Evolutionary conservation across 2,329 filamentous ascomycete species (phyloP).

Genomic region (Trichoderma breve): DNA sequence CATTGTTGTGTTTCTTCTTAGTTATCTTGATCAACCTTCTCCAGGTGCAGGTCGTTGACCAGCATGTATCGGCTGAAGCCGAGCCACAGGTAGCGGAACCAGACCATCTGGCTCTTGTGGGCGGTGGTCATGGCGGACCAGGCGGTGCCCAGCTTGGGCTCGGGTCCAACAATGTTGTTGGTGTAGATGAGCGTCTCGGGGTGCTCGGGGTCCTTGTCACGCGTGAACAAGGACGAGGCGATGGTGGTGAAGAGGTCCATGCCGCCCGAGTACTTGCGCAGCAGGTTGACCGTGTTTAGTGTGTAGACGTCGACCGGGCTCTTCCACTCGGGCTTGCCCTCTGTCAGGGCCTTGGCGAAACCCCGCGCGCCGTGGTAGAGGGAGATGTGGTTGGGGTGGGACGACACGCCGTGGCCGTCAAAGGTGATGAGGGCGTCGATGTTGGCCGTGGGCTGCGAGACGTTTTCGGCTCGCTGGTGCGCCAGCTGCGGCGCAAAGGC

Average conservation of each 20-base stretch:
- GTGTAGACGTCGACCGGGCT: constrained; percentile 84
- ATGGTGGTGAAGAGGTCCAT: constrained; percentile 75
- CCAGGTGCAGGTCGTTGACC: constrained; percentile 76
- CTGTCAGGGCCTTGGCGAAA: constrained; percentile 68
- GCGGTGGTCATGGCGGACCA: constrained; percentile 85
- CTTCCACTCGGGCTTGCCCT: constrained; percentile 60
- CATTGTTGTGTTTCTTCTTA: not conserved
- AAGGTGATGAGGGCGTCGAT: constrained; percentile 91
- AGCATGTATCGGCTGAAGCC: constrained; percentile 89
- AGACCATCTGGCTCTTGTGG: constrained; percentile 95
- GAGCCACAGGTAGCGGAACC: constrained; percentile 98
- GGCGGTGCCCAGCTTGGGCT: constrained; percentile 52
- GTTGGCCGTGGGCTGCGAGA: constrained; percentile 43
- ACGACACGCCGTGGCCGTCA: constrained; percentile 76
- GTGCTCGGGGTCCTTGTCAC: constrained; percentile 37
- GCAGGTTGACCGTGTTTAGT: constrained; percentile 67
- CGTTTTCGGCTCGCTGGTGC: constrained; percentile 32
- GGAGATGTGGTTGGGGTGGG: constrained; percentile 90
- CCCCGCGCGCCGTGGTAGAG: constrained; percentile 76
- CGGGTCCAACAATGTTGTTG: constrained; percentile 62
- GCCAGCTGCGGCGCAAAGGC: constrained; percentile 69
- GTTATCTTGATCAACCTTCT: constrained; percentile 31
- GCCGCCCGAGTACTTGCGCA: constrained; percentile 78
- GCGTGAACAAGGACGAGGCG: constrained; percentile 48
- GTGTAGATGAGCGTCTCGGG: constrained; percentile 67